Conservation (phyloP, 2,329 filamentous ascomycete species). For the Gnomoniopsis sp. region DNA sequence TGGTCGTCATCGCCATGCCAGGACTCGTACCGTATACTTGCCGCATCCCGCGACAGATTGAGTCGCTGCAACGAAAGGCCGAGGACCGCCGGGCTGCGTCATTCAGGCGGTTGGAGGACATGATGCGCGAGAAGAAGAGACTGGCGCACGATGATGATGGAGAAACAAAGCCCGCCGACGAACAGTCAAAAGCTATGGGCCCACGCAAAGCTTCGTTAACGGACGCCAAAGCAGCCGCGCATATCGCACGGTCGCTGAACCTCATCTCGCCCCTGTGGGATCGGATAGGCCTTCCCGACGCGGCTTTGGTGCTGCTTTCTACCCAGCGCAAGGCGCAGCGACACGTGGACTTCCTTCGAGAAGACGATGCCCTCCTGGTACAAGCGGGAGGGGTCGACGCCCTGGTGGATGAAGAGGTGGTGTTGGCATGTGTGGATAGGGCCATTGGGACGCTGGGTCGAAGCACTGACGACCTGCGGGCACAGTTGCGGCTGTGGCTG, state of each 20-base stretch:
- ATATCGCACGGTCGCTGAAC: slow-evolving; percentile 41
- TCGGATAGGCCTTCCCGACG: slow-evolving; percentile 33
- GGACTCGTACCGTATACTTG: slow-evolving; percentile 75
- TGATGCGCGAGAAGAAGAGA: neutral
- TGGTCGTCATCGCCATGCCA: slow-evolving; percentile 71
- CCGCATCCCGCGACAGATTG: slow-evolving; percentile 73
- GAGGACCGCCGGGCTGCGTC: slow-evolving; percentile 50
- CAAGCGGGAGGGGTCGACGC: slow-evolving; percentile 57
- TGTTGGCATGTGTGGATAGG: slow-evolving; percentile 67
- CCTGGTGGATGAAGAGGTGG: slow-evolving; percentile 62
- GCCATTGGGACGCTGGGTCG: slow-evolving; percentile 56
- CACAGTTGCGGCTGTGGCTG: slow-evolving; percentile 45
- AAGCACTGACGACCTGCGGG: slow-evolving; percentile 56
- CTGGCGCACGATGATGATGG: neutral
- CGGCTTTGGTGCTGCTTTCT: slow-evolving; percentile 44
- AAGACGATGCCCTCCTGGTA: slow-evolving; percentile 68
- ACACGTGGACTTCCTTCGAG: slow-evolving; percentile 60
- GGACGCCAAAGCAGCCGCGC: slow-evolving; percentile 23
- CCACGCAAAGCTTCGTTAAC: neutral
- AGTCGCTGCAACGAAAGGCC: slow-evolving; percentile 48
- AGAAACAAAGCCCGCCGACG: too few relatives aligned
- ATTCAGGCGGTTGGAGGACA: slow-evolving; percentile 38
- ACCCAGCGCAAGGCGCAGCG: slow-evolving; percentile 51
- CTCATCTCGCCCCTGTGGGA: slow-evolving; percentile 50
- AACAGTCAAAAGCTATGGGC: slow-evolving; percentile 18